These are phyloP conservation scores for Glycine tomentella DNA, from an alignment of 306 rosid genomes.

Conservation along the genomic window DNA sequence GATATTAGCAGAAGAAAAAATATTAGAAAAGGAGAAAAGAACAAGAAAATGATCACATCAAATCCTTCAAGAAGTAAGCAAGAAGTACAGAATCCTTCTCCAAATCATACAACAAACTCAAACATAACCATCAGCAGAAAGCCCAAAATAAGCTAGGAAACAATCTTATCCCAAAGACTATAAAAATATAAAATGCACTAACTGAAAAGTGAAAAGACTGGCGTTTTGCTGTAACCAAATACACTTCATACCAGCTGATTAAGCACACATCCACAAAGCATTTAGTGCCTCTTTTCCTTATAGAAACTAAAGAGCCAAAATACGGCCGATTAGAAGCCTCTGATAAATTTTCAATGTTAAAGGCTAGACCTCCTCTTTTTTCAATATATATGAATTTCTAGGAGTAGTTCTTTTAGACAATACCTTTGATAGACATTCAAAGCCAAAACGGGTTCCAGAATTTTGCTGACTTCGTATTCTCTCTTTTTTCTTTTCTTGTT, in stretches of 20 bases:
- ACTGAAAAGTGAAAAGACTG: too few species aligned
- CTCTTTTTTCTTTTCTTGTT: not conserved
- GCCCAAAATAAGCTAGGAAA: not conserved
- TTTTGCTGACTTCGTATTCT: not conserved
- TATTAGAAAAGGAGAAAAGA: not conserved
- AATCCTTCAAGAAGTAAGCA: constrained; percentile 19
- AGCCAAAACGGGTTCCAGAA: not conserved
- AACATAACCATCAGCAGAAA: not conserved
- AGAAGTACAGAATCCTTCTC: not conserved
- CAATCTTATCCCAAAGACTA: not conserved
- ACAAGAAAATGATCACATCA: not conserved
- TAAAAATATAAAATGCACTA: not conserved
- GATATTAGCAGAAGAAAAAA: not conserved
- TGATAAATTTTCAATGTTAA: too few species aligned
- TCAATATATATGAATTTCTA: too few species aligned
- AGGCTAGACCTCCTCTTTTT: too few species aligned
- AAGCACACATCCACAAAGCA: too few species aligned
- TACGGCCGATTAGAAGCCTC: too few species aligned
- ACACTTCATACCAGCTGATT: too few species aligned
- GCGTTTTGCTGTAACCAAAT: too few species aligned
- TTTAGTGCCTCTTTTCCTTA: too few species aligned
- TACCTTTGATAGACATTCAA: too few species aligned
- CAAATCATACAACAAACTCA: not conserved
- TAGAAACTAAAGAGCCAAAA: too few species aligned
- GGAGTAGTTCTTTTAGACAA: too few species aligned